phyloP scores from a whole-genome alignment of 192 early-diverging fungal genomes.

The Mortierella claussenii region DNA sequence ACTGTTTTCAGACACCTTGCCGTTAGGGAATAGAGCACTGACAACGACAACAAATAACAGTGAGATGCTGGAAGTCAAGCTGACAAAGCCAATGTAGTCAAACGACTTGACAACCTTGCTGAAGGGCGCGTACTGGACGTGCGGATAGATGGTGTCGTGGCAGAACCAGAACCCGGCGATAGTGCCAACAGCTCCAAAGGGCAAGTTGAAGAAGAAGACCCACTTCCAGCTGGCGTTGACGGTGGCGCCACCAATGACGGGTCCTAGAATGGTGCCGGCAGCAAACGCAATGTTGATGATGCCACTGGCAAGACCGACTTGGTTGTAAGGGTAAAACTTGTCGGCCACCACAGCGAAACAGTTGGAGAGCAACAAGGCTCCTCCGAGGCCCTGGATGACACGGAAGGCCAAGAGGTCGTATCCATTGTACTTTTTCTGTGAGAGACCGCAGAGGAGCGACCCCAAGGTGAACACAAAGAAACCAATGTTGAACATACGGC shows the following conservation, averaged over 20 bases:
- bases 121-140: conserved; percentile 41
- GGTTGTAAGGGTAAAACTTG: conserved; percentile 51
- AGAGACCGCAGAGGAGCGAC: conserved; percentile 41
- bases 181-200: conserved; percentile 48
- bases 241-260: conserved; percentile 46
- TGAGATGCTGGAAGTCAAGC: conserved; percentile 36
- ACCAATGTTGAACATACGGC: conserved; percentile 49
- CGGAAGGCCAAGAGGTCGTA: conserved; percentile 48
- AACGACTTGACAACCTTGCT: conserved; percentile 36
- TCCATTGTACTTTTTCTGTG: conserved; percentile 35
- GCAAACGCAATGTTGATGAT: conserved; percentile 54
- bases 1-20: conserved; percentile 44
- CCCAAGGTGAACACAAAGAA: conserved; percentile 51
- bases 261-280: conserved; percentile 46
- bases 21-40: conserved; percentile 42
- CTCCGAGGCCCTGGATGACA: conserved; percentile 51
- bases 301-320: conserved; percentile 46
- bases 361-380: conserved; percentile 43
- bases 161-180: conserved; percentile 39
- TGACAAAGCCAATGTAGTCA: conserved; percentile 47
- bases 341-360: conserved; percentile 51
- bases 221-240: conserved; percentile 49
- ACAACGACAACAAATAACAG: conserved; percentile 48
- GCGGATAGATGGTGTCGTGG: conserved; percentile 39
- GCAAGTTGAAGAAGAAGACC: conserved; percentile 53